A percentile compares a stretch with the other conserved stretches of the same genome.
These are phyloP conservation scores for Ustulina deusta DNA, from an alignment of 2,329 filamentous ascomycete genomes.

Conservation along the genomic window DNA sequence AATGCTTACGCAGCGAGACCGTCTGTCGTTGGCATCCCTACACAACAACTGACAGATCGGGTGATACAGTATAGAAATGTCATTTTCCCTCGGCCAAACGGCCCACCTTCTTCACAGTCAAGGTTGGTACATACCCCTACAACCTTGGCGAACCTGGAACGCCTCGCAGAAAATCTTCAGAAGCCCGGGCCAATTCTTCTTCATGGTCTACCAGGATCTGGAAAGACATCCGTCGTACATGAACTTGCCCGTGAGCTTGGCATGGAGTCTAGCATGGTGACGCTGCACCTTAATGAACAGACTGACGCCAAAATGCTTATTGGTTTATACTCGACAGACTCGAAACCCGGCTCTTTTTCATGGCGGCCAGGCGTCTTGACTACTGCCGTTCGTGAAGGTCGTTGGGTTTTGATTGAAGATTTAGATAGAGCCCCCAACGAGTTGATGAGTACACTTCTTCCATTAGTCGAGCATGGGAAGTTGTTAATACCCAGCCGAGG, in stretches of 20 bases:
- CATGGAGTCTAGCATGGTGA: slow-evolving; percentile 86
- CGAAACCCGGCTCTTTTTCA: slow-evolving; percentile 86
- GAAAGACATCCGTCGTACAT: slow-evolving; percentile 88
- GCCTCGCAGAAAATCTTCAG: slow-evolving; percentile 75
- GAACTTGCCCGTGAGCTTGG: slow-evolving; percentile 84
- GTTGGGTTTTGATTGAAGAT: slow-evolving; percentile 98
- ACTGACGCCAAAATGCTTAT: slow-evolving; percentile 97
- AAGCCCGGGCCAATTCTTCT: slow-evolving; percentile 79
- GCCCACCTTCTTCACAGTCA: slow-evolving; percentile 60
- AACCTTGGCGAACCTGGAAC: slow-evolving; percentile 76
- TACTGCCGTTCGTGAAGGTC: slow-evolving; percentile 90
- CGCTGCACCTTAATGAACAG: slow-evolving; percentile 96
- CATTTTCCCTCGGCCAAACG: slow-evolving; percentile 73
- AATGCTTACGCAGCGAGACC: slow-evolving; percentile 39
- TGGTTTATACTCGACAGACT: slow-evolving; percentile 91
- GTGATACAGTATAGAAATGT: slow-evolving; percentile 74
- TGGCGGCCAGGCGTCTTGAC: slow-evolving; percentile 95
- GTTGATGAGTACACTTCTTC: slow-evolving; percentile 91
- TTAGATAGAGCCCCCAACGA: slow-evolving; percentile 94
- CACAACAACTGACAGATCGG: slow-evolving; percentile 66
- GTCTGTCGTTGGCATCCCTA: slow-evolving; percentile 42
- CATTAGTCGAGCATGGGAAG: slow-evolving; percentile 92
- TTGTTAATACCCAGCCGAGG: slow-evolving; percentile 89
- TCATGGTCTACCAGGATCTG: slow-evolving; percentile 84
- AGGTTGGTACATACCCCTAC: slow-evolving; percentile 77